Evolutionary conservation across 345 rosid species (phyloP).

Genomic region (Acer saccharum): DNA sequence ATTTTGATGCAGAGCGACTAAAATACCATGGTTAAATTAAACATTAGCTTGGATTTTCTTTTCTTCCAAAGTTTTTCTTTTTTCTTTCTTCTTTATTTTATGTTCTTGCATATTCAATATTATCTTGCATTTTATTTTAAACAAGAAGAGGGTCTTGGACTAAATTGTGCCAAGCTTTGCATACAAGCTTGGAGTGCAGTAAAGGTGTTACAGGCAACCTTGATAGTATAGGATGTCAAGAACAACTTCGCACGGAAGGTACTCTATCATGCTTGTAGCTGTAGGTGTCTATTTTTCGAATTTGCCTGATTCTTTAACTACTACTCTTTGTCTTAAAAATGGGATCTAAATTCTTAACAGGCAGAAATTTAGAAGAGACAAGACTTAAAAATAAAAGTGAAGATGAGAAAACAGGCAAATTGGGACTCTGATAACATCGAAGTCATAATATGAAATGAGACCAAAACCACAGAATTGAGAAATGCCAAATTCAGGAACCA

Average conservation of each 20-base stretch:
- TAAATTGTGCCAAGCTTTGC: constrained; percentile 35
- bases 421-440: not conserved
- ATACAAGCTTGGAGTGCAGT: constrained; percentile 41
- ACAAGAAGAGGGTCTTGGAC: too few relatives aligned
- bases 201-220: constrained; percentile 40
- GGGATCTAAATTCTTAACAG: not conserved
- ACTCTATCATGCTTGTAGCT: constrained; percentile 19
- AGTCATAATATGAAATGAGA: not conserved
- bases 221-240: constrained; percentile 28
- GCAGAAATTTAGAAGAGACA: not conserved
- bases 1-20: too few relatives aligned
- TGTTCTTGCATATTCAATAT: too few relatives aligned
- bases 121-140: too few relatives aligned
- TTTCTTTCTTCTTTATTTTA: too few relatives aligned
- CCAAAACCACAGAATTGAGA: not conserved
- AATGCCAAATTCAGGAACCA: not conserved
- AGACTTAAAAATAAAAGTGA: not conserved
- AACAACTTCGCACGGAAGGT: constrained; percentile 34
- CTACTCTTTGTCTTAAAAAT: not conserved
- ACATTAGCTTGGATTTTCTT: too few relatives aligned
- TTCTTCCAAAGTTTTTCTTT: too few relatives aligned
- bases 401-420: not conserved
- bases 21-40: too few relatives aligned
- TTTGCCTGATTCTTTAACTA: not conserved
- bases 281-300: not conserved